Base-by-base conservation (phyloP, 805 yeast genomes). In the Yamadazyma paraphyllophila region DNA sequence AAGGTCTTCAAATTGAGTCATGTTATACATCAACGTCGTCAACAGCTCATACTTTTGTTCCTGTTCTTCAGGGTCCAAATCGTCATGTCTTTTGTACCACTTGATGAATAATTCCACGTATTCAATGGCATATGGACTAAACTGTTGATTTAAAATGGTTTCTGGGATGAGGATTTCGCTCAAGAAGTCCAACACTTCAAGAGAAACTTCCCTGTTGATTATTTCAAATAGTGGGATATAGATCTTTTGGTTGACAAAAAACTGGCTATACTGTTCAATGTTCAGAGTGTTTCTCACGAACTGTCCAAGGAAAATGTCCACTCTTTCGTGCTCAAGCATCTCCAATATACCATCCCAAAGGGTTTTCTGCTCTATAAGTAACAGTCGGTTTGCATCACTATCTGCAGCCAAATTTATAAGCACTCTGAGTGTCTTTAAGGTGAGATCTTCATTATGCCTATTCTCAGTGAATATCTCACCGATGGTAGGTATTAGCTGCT, bases 351-450 rank as follows among this genome's bases (percentile, higher is more conserved):
- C 11, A 8, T 34, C 27, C 69, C 69, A 64, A 37, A 65, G 54
- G 12, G 42, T 38, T 3, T 24, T 36, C 16, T 45, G 34, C 15
- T 47, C 43, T 1, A 52, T 17, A 9, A 59, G 30, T 11, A 39
- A 41, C 7, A 36, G 33, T 43, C 66, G 41, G 46, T 61, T 61
- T 11, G 20, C 6, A 42, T 61, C 69, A 46, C 59, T 67, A 49
- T 65, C 66, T 2, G 76, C 76, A 25, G 62, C 47, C 39, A 60
- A 55, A 39, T 71, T 71, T 46, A 71, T 56, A 15, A 68, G 48
- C 2, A 61, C 66, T 38, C 74, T 47, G 14, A 66, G 51, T 2
- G 51, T 50, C 17, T 63, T 63, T 9, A 51, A 45, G 4, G 52
- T 46, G 9, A 50, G 29, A 3, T 40, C 34, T 4, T 43, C 44